A percentile compares a stretch with the other conserved stretches of the same genome.
phyloP scores from a whole-genome alignment of 2,329 filamentous ascomycete genomes.

The Bretziella fagacearum region DNA sequence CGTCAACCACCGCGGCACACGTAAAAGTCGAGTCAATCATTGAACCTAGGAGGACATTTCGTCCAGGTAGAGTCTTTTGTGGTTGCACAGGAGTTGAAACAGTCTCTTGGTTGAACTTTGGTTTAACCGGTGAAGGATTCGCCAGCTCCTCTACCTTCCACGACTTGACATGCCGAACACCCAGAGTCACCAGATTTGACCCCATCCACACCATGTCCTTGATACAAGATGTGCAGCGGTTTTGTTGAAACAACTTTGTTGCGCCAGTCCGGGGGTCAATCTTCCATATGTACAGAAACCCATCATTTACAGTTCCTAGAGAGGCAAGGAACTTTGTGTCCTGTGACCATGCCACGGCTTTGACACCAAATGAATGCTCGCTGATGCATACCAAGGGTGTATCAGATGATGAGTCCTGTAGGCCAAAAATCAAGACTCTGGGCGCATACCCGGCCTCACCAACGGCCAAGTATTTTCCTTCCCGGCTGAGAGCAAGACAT shows the following conservation, averaged over 20 bases:
- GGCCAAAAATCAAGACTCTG: constrained; percentile 74
- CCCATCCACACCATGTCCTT: constrained; percentile 86
- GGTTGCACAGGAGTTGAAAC: constrained; percentile 19
- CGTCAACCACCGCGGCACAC: constrained; percentile 54
- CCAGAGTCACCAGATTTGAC: constrained; percentile 64
- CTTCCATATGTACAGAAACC: constrained; percentile 82
- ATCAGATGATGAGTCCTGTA: constrained; percentile 65
- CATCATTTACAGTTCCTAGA: constrained; percentile 76
- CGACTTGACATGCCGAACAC: constrained; percentile 80
- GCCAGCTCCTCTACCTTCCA: constrained; percentile 65
- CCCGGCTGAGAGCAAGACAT: constrained; percentile 72
- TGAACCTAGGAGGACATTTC: constrained; percentile 71
- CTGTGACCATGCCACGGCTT: constrained; percentile 72
- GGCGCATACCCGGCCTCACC: constrained; percentile 93
- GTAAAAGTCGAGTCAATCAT: constrained; percentile 75
- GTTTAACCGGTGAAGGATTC: constrained; percentile 45
- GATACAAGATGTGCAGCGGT: constrained; percentile 80
- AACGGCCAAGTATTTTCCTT: constrained; percentile 75
- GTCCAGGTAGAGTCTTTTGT: constrained; percentile 55
- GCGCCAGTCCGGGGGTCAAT: constrained; percentile 69
- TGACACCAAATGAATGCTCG: constrained; percentile 82
- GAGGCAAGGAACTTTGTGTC: constrained; percentile 79
- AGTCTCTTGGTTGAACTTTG: constrained; percentile 28
- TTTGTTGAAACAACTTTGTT: constrained; percentile 63
- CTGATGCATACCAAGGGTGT: constrained; percentile 67